Evolutionary conservation across 208 protist genomes (phyloP).

Genomic region (Acanthamoeba royreba): DNA sequence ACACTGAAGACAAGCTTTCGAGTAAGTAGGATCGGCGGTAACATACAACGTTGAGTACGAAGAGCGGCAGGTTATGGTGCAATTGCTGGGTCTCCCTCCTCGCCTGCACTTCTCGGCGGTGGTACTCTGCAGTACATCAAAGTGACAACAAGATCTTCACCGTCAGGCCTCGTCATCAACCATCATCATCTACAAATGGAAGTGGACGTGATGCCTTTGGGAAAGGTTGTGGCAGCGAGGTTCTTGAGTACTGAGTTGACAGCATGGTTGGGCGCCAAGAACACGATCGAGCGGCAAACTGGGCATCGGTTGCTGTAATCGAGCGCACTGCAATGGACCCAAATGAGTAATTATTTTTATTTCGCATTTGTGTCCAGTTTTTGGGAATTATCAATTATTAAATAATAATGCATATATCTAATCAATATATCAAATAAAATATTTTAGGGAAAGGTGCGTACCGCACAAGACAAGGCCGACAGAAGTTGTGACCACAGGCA

Average conservation of each 20-base stretch:
- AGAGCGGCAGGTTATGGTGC: not conserved
- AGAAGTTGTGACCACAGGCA: slow-evolving; percentile 4
- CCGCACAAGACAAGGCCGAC: not conserved
- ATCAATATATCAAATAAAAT: not conserved
- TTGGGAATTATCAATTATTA: not conserved
- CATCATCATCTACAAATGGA: not conserved
- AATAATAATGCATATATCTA: no score
- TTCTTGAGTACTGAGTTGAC: not conserved
- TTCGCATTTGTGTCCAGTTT: not conserved
- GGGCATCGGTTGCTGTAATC: slow-evolving; percentile 4
- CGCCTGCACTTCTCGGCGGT: not conserved
- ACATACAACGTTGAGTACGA: not conserved
- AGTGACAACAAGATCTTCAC: not conserved
- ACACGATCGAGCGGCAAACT: not conserved
- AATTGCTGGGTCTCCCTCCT: not conserved
- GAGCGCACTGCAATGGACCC: not conserved
- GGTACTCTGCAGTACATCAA: not conserved
- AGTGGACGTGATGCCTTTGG: not conserved
- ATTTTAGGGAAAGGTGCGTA: not conserved
- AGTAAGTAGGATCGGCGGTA: not conserved
- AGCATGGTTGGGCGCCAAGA: not conserved
- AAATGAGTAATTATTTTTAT: not conserved
- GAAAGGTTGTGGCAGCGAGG: not conserved
- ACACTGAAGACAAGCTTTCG: not conserved
- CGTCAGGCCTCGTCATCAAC: not conserved